phyloP scores from a whole-genome alignment of 2,329 filamentous ascomycete species.

The Colletotrichum lupini region DNA sequence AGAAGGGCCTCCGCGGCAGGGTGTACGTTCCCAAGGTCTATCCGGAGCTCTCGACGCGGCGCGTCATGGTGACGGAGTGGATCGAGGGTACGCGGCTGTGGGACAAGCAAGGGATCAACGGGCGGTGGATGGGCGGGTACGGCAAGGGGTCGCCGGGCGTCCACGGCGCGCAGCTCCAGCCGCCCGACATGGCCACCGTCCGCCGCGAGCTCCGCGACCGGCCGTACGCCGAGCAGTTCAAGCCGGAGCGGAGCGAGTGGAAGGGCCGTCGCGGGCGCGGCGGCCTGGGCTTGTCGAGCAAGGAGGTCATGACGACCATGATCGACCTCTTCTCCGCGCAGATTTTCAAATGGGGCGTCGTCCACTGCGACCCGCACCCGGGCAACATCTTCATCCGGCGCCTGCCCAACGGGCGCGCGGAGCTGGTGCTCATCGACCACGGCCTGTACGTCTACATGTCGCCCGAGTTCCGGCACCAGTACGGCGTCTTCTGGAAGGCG shows the following conservation, averaged over 20 bases:
- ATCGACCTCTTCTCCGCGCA: slow-evolving; percentile 96
- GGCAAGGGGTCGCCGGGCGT: slow-evolving; percentile 83
- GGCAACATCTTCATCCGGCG: slow-evolving; percentile 97
- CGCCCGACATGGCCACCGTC: slow-evolving; percentile 59
- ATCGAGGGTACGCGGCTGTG: slow-evolving; percentile 93
- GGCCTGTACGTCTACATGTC: slow-evolving; percentile 95
- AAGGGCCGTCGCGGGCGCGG: slow-evolving; percentile 77
- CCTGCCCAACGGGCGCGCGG: slow-evolving; percentile 81
- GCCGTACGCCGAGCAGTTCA: slow-evolving; percentile 70
- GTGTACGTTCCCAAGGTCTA: slow-evolving; percentile 93
- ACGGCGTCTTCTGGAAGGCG: slow-evolving; percentile 91
- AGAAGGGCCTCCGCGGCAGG: slow-evolving; percentile 79
- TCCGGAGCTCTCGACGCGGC: slow-evolving; percentile 81
- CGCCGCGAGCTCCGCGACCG: slow-evolving; percentile 60
- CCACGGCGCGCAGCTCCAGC: slow-evolving; percentile 69
- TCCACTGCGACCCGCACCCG: slow-evolving; percentile 97
- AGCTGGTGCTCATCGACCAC: slow-evolving; percentile 96
- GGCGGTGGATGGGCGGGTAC: slow-evolving; percentile 82
- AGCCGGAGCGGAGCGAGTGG: slow-evolving; percentile 85
- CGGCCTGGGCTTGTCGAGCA: slow-evolving; percentile 84
- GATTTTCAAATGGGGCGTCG: slow-evolving; percentile 96
- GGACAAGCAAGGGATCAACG: slow-evolving; percentile 86
- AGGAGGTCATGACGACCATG: slow-evolving; percentile 96
- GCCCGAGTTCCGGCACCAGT: slow-evolving; percentile 85
- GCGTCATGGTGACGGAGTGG: slow-evolving; percentile 96